phyloP scores from a whole-genome alignment of 2,329 filamentous ascomycete genomes.

The Hyphodiscus sp. region DNA sequence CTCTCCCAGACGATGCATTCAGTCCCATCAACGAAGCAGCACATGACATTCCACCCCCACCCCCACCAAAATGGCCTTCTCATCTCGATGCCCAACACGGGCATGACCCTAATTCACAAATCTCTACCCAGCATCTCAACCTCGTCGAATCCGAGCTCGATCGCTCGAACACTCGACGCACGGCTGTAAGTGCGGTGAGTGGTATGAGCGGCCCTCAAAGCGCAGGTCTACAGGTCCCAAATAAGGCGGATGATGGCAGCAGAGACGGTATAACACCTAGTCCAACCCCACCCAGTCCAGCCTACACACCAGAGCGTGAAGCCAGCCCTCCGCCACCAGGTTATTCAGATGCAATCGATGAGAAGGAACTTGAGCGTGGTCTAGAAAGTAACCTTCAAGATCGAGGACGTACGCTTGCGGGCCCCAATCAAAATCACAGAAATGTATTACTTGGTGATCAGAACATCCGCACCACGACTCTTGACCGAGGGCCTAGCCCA shows the following conservation, averaged over 20 bases:
- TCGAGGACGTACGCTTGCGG: neutral
- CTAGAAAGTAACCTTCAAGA: neutral
- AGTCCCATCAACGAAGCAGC: conserved; percentile 19
- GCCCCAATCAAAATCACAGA: conserved; percentile 9
- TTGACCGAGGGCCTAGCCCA: conserved; percentile 13
- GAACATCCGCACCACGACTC: neutral
- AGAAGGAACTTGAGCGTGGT: neutral
- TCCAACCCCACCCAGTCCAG: neutral
- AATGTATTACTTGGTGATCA: neutral
- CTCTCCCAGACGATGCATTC: conserved; percentile 21
- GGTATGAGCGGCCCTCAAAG: neutral
- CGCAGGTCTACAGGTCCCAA: neutral
- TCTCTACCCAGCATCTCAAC: neutral
- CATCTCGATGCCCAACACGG: conserved; percentile 2
- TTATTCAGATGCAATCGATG: neutral
- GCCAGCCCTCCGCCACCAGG: neutral
- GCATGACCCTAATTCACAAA: conserved; percentile 2
- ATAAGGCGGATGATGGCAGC: neutral
- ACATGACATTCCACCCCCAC: conserved; percentile 17
- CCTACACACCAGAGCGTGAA: neutral
- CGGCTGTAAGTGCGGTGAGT: conserved; percentile 16
- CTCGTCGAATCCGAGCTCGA: conserved; percentile 11
- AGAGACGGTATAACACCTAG: neutral
- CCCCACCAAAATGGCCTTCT: conserved; percentile 17
- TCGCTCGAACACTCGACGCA: conserved; percentile 19